These are phyloP conservation scores for Neurospora sp. DNA, from an alignment of 2,329 filamentous ascomycete species.

Conservation along the genomic window DNA sequence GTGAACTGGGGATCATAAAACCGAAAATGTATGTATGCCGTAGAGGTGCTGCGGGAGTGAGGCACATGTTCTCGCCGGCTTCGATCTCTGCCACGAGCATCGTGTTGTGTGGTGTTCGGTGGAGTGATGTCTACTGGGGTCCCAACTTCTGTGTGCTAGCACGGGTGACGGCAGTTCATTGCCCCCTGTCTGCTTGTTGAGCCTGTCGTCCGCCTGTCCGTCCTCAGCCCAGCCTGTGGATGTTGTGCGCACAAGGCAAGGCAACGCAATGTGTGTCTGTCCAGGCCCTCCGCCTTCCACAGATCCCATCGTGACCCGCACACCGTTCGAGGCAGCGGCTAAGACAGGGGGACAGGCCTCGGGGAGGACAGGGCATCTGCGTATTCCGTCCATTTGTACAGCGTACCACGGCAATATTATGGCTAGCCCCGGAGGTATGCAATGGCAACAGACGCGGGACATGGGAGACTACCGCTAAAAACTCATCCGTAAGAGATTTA, in stretches of 20 bases:
- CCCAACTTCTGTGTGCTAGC: background rate
- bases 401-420: background rate
- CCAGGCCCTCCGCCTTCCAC: constrained; percentile 10
- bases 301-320: constrained; percentile 14
- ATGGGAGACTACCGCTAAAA: background rate
- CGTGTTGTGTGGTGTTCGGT: background rate
- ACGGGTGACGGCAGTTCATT: background rate
- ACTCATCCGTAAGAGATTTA: background rate
- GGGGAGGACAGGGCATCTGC: background rate
- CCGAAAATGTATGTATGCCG: background rate
- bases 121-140: background rate
- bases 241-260: background rate
- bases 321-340: background rate
- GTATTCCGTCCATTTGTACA: background rate
- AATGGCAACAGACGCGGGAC: background rate
- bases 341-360: background rate
- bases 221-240: background rate
- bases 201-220: background rate
- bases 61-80: background rate
- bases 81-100: background rate
- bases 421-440: background rate
- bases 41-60: background rate
- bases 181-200: background rate
- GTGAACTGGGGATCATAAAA: background rate
- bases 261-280: background rate